Evolutionary conservation across 495 filamentous ascomycete species (phyloP).

Genomic region (Neurospora terricola): DNA sequence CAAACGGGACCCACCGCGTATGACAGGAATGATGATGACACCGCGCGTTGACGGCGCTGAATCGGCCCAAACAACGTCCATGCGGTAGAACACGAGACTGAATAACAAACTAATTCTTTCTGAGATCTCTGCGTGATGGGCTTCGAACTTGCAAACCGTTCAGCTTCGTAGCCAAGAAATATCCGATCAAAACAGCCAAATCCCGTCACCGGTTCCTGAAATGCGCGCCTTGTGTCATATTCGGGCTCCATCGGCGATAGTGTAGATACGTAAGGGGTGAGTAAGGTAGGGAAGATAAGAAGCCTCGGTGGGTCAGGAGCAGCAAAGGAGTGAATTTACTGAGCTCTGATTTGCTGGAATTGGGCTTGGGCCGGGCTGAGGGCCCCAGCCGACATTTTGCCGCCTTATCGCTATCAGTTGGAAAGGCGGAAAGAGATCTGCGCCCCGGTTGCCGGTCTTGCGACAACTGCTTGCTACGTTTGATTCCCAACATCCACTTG

Average conservation of each 20-base stretch:
- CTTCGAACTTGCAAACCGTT: neutral
- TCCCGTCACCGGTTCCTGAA: neutral
- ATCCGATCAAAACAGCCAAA: neutral
- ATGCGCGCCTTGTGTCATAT: neutral
- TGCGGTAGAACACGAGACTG: neutral
- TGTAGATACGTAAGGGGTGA: neutral
- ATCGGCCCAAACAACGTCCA: neutral
- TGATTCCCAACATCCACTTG: neutral
- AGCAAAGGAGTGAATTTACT: neutral
- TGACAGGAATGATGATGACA: neutral
- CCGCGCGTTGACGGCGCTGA: neutral
- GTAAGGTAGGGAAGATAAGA: neutral
- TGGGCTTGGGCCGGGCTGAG: too few species aligned
- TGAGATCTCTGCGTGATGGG: neutral
- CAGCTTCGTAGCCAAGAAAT: neutral
- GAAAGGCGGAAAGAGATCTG: constrained; percentile 19
- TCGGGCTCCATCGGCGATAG: neutral
- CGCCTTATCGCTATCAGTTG: constrained; percentile 24
- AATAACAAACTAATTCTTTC: neutral
- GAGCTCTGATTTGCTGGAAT: neutral
- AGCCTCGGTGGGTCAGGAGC: neutral
- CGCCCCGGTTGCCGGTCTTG: constrained; percentile 8
- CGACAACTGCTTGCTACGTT: constrained; percentile 1
- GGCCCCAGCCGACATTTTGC: constrained; percentile 15
- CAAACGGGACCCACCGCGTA: neutral